phyloP scores from a whole-genome alignment of 345 rosid genomes.

The Nephelium lappaceum region DNA sequence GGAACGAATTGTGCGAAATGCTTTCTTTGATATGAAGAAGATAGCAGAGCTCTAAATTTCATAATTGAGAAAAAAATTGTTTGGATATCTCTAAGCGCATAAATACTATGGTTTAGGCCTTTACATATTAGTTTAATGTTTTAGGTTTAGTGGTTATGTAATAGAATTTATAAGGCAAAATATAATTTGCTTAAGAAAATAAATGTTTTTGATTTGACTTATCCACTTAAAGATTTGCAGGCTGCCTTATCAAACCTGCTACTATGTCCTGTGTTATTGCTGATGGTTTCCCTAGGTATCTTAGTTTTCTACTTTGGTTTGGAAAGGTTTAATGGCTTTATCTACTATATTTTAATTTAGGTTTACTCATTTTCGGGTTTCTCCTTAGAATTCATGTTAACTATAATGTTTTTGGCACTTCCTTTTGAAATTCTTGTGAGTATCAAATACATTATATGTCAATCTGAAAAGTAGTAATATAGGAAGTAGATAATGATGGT shows the following conservation, averaged over 20 bases:
- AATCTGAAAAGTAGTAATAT: background rate
- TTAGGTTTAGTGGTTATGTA: background rate
- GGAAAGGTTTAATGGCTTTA: background rate
- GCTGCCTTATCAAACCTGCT: background rate
- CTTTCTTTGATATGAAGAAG: background rate
- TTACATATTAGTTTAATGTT: background rate
- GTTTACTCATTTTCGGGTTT: background rate
- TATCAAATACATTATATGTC: background rate
- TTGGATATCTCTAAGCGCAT: background rate
- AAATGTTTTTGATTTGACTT: background rate
- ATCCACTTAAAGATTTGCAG: background rate
- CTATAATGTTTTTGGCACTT: background rate
- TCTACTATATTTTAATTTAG: background rate
- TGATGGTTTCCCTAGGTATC: background rate
- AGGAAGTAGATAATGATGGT: background rate
- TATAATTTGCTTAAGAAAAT: background rate
- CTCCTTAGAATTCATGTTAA: background rate
- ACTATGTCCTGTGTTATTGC: background rate
- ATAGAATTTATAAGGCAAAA: background rate
- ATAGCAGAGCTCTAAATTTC: no score
- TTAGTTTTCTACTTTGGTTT: constrained; percentile 7
- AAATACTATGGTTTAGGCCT: background rate
- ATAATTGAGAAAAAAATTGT: background rate
- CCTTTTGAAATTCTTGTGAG: constrained; percentile 1
- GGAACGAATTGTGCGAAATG: background rate